These are phyloP conservation scores for Mycena latifolia DNA, from an alignment of 768 basidiomycete species.

Conservation along the genomic window DNA sequence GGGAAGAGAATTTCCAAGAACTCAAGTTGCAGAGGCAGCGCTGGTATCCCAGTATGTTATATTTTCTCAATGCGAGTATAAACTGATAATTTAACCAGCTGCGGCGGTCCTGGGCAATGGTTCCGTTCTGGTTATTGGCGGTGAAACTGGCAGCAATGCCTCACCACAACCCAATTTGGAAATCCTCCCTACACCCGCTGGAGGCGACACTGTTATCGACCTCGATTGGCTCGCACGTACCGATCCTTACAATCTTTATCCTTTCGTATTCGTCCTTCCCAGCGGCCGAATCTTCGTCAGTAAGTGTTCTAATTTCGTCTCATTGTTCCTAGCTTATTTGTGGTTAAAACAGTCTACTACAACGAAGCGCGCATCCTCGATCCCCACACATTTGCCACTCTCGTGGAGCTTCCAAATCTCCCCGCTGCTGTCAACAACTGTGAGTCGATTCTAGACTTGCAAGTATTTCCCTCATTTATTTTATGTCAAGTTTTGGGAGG, in stretches of 20 bases:
- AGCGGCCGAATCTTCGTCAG: slow-evolving; percentile 79
- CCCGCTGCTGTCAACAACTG: slow-evolving; percentile 81
- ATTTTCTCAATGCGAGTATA: not conserved
- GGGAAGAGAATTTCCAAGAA: slow-evolving; percentile 77
- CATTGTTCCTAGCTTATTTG: not conserved
- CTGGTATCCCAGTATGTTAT: slow-evolving; percentile 49
- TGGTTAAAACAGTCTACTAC: slow-evolving; percentile 67
- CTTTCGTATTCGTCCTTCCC: slow-evolving; percentile 80
- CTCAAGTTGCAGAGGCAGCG: slow-evolving; percentile 63
- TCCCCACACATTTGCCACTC: slow-evolving; percentile 72
- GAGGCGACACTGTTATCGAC: slow-evolving; percentile 70
- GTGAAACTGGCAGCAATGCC: slow-evolving; percentile 80
- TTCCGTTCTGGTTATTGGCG: slow-evolving; percentile 66
- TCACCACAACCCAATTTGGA: slow-evolving; percentile 77
- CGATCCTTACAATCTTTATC: slow-evolving; percentile 86
- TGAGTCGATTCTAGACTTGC: slow-evolving; percentile 39
- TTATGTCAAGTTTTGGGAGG: slow-evolving; percentile 64
- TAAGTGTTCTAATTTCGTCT: slow-evolving; percentile 43
- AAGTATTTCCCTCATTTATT: not conserved
- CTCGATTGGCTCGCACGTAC: slow-evolving; percentile 79
- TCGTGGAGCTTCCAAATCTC: slow-evolving; percentile 73
- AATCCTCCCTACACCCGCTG: slow-evolving; percentile 73
- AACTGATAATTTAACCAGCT: slow-evolving; percentile 62
- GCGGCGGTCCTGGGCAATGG: slow-evolving; percentile 80
- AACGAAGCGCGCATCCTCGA: slow-evolving; percentile 88